Conservation (phyloP, 2,329 filamentous ascomycete genomes). For the Cryphonectria naterciae region DNA sequence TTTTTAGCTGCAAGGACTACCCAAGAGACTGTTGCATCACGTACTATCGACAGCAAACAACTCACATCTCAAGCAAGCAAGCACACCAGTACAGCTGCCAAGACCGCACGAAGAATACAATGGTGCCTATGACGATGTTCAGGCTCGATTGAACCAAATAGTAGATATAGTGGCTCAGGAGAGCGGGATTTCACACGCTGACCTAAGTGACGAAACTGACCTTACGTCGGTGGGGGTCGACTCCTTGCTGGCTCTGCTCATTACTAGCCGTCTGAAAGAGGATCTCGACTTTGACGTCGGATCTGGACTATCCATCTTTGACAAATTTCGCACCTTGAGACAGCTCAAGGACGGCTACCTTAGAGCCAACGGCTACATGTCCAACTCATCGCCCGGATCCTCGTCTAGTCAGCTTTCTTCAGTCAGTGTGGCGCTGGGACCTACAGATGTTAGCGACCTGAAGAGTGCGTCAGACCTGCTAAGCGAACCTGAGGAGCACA, state of each 20-base stretch:
- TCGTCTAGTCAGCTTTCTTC: too few species aligned
- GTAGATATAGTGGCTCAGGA: constrained; percentile 9
- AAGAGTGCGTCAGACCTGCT: too few species aligned
- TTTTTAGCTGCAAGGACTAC: constrained; percentile 3
- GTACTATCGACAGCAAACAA: not conserved
- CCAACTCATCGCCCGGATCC: too few species aligned
- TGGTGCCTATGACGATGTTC: not conserved
- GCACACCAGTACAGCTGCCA: too few species aligned
- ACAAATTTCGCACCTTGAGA: not conserved
- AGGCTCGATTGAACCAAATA: not conserved
- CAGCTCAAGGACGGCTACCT: constrained; percentile 1
- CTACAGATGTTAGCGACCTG: not conserved
- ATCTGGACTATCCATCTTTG: constrained; percentile 3
- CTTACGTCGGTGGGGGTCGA: constrained; percentile 12
- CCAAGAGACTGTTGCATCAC: constrained; percentile 3
- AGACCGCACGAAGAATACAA: not conserved
- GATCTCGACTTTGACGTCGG: constrained; percentile 5
- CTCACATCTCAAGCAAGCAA: not conserved
- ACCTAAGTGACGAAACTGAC: constrained; percentile 7
- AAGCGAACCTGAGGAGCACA: too few species aligned
- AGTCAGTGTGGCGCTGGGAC: too few species aligned
- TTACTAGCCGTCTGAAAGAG: constrained; percentile 15
- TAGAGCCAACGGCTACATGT: not conserved
- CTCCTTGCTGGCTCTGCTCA: constrained; percentile 9
- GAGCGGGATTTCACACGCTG: constrained; percentile 7